phyloP scores from a whole-genome alignment of 2,329 filamentous ascomycete species.

The Bipolaris sorokiniana region DNA sequence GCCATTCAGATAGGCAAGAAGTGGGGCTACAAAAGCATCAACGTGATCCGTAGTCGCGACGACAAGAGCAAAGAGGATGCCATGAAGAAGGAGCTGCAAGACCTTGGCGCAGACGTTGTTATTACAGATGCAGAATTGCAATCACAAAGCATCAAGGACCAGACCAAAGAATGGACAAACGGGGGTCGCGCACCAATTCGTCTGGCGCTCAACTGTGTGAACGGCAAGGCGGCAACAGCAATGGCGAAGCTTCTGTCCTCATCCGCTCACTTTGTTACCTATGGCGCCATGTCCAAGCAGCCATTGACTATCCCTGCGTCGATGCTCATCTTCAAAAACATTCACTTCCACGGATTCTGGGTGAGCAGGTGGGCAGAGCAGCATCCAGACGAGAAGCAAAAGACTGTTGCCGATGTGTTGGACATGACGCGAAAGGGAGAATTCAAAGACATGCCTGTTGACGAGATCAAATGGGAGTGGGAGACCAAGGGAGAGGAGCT shows the following conservation, averaged over 20 bases:
- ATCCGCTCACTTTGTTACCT: slow-evolving; percentile 82
- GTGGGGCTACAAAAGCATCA: slow-evolving; percentile 91
- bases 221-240: slow-evolving; percentile 80
- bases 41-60: slow-evolving; percentile 78
- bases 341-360: slow-evolving; percentile 93
- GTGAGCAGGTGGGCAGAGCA: slow-evolving; percentile 85
- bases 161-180: slow-evolving; percentile 69
- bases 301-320: slow-evolving; percentile 82
- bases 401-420: slow-evolving; percentile 84
- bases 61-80: slow-evolving; percentile 73
- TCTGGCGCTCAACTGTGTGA: slow-evolving; percentile 90
- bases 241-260: slow-evolving; percentile 74
- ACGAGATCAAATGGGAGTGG: slow-evolving; percentile 82
- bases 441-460: slow-evolving; percentile 83
- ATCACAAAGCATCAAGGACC: slow-evolving; percentile 67
- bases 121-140: slow-evolving; percentile 67
- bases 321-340: slow-evolving; percentile 89
- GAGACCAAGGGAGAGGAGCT: slow-evolving; percentile 74
- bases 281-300: slow-evolving; percentile 93
- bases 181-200: slow-evolving; percentile 73
- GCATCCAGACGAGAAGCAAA: slow-evolving; percentile 74
- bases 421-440: slow-evolving; percentile 74
- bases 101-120: slow-evolving; percentile 67
- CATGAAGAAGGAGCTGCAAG: slow-evolving; percentile 65
- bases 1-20: slow-evolving; percentile 85